Base-by-base conservation (phyloP, 225 moss, liverwort and hornwort genomes). In the Physcomitrium patens region DNA sequence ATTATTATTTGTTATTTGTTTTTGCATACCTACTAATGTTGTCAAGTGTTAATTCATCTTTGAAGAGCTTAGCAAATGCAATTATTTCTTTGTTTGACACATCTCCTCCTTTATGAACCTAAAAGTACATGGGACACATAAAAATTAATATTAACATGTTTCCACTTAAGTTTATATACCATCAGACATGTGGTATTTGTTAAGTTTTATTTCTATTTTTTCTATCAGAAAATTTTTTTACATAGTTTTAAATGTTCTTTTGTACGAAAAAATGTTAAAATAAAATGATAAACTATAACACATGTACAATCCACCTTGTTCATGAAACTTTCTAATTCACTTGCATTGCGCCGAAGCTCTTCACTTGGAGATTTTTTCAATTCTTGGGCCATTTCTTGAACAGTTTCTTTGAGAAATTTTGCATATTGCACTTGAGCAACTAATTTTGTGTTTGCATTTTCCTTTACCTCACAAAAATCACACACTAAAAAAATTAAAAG, bases 31-130 rank as follows among this genome's bases (percentile, higher is more conserved):
- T 86, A 58, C 82, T 90, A 23, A 95, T 87, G 65, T 93, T 93
- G 53, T 95, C 90, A 82, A 95, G 83, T 4, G 93, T 95, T 24
- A 95, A 72, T 23, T 95, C 91, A 76, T 95, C 95, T 41, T 95
- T 89, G 68, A 95, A 95, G 12, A 91, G 74, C 75, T 93, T 95
- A 15, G 89, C 91, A 78, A 95, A 93, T 61, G 75, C 47, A 22
- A 84, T 65, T 63, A 95, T 93, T 49, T 95, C 91, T 8, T 87
- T 91, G 26, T 93, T 95, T 24, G 83, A 78, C 20, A 95, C 88
- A 1, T 90, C 60, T 63, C 76, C 72, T 69, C 95, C 87, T 1
- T 63, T 93, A 70, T 93, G 86, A 65, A 95, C 84, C 94, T 94
- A 15, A 56, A 1, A 46, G 60, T 9, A 12, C 0, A 18, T 15